Percentiles rank a stretch among this genome's conserved stretches.
These are phyloP conservation scores for Saitozyma sp. DNA, from an alignment of 768 basidiomycete genomes.

Conservation along the genomic window DNA sequence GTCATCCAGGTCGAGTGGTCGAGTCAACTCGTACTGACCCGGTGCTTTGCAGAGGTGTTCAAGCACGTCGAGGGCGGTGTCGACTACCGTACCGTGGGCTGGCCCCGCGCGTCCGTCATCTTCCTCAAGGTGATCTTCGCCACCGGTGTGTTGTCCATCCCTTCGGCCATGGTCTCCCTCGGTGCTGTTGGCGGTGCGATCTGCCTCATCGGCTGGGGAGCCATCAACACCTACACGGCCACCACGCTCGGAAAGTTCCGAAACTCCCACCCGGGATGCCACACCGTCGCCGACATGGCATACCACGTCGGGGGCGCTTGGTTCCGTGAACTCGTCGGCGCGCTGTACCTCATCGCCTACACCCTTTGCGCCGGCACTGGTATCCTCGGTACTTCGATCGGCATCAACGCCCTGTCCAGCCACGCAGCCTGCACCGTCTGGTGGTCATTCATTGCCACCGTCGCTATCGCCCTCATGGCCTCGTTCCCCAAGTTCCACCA, in stretches of 20 bases:
- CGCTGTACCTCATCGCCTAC: constrained; percentile 15
- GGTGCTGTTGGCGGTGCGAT: constrained; percentile 19
- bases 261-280: constrained; percentile 17
- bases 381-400: constrained; percentile 25
- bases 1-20: background rate
- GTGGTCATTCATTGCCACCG: constrained; percentile 12
- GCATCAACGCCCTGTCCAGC: constrained; percentile 25
- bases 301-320: constrained; percentile 13
- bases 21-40: too few species aligned
- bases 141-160: constrained; percentile 22
- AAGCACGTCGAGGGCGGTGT: constrained; percentile 17
- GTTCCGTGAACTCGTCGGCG: constrained; percentile 18
- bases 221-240: constrained; percentile 16
- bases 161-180: constrained; percentile 15
- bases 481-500: constrained; percentile 22
- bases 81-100: constrained; percentile 18
- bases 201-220: constrained; percentile 14
- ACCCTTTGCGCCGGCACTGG: constrained; percentile 18
- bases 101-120: constrained; percentile 16
- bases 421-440: constrained; percentile 33
- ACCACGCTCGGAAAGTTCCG: constrained; percentile 16
- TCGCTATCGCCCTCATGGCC: constrained; percentile 13
- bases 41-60: constrained; percentile 11
- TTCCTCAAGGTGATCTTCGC: constrained; percentile 26
- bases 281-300: constrained; percentile 23